Evolutionary conservation across 2,329 filamentous ascomycete genomes (phyloP).

Genomic region (Talaromyces albobiverticillius): DNA sequence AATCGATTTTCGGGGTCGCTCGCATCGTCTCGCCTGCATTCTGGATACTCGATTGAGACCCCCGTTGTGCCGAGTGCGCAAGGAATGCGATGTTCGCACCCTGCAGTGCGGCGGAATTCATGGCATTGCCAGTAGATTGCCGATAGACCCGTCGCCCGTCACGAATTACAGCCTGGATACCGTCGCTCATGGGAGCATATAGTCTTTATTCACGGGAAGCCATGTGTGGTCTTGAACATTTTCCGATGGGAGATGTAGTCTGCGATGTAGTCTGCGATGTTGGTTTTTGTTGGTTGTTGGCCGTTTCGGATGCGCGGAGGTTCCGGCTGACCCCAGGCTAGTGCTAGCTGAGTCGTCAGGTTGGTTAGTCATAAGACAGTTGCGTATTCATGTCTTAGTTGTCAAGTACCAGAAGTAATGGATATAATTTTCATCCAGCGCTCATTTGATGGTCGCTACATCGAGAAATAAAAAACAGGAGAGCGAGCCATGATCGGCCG

Average conservation of each 20-base stretch:
- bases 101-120: conserved; percentile 27
- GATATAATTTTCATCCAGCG: no score
- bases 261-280: not conserved
- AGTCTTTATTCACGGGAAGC: not conserved
- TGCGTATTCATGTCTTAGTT: not conserved
- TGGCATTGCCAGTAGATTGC: conserved; percentile 20
- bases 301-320: not conserved
- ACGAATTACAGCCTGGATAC: conserved; percentile 21
- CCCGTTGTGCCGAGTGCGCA: conserved; percentile 21
- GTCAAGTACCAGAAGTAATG: not conserved
- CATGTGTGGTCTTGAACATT: not conserved
- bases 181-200: conserved; percentile 30
- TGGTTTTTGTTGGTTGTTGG: not conserved
- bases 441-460: no score
- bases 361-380: not conserved
- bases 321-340: not conserved
- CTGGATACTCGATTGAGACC: conserved; percentile 17
- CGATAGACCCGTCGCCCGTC: conserved; percentile 27
- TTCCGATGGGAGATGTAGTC: not conserved
- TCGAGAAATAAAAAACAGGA: no score
- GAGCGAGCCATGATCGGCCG: no score
- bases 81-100: conserved; percentile 38
- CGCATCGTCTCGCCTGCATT: conserved; percentile 19
- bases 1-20: conserved; percentile 21
- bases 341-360: not conserved